Conservation (phyloP, 2,329 filamentous ascomycete genomes). For the Dothiorella sarmentorum region DNA sequence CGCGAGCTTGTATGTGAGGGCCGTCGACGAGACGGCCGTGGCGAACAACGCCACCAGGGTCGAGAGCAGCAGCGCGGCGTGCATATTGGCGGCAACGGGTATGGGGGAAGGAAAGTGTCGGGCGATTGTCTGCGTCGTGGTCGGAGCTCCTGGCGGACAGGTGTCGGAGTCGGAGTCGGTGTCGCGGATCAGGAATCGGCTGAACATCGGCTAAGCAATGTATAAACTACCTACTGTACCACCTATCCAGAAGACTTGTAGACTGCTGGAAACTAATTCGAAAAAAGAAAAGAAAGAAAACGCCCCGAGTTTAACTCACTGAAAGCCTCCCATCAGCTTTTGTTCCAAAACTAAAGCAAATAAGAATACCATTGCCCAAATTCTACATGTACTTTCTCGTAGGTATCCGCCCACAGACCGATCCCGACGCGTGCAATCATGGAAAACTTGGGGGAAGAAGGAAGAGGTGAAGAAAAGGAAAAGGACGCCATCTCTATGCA, state of each 20-base stretch:
- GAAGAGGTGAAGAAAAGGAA: not conserved
- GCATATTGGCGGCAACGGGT: constrained; percentile 29
- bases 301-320: too few relatives aligned
- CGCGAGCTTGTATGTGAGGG: constrained; percentile 85
- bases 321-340: too few relatives aligned
- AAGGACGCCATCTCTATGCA: constrained; percentile 14
- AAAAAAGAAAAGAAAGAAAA: too few relatives aligned
- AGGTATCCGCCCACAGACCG: not conserved
- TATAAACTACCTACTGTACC: too few relatives aligned
- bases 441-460: not conserved
- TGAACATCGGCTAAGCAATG: not conserved
- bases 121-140: constrained; percentile 3
- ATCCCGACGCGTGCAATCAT: not conserved
- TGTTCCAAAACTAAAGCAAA: not conserved
- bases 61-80: constrained; percentile 30
- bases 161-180: too few relatives aligned
- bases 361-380: constrained; percentile 9
- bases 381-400: constrained; percentile 2
- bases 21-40: constrained; percentile 75
- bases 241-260: too few relatives aligned
- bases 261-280: too few relatives aligned
- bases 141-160: constrained; percentile 16
- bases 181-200: constrained; percentile 7
- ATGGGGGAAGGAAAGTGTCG: not conserved
- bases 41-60: constrained; percentile 66